Conservation (phyloP, 1,284 basidiomycete species). For the Ustilago cynodontis region DNA sequence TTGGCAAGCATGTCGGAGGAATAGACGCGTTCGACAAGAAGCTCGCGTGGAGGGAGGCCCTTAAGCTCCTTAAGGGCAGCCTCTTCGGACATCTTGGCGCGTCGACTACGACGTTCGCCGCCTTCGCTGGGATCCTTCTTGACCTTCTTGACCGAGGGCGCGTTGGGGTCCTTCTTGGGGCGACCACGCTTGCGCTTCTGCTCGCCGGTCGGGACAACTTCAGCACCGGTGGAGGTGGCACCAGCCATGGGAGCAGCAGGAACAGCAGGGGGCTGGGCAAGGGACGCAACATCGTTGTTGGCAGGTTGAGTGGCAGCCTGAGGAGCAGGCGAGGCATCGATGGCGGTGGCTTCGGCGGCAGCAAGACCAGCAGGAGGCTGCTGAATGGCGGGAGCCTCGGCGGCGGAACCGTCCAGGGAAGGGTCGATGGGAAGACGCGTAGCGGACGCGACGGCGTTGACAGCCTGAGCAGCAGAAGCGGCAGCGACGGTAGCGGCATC, state of each 20-base stretch:
- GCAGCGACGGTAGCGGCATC: constrained; percentile 52
- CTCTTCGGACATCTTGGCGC: constrained; percentile 43
- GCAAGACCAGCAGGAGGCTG: constrained; percentile 5
- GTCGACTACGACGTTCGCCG: constrained; percentile 35
- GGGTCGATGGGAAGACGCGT: constrained; percentile 50
- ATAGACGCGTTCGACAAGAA: constrained; percentile 54
- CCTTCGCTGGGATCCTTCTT: constrained; percentile 36
- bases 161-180: constrained; percentile 35
- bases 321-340: constrained; percentile 9
- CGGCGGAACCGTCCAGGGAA: constrained; percentile 17
- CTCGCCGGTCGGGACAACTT: constrained; percentile 17
- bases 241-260: constrained; percentile 12
- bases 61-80: constrained; percentile 33
- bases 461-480: constrained; percentile 46
- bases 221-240: constrained; percentile 13
- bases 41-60: constrained; percentile 30
- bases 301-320: constrained; percentile 8
- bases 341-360: constrained; percentile 15
- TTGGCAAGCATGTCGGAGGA: constrained; percentile 49
- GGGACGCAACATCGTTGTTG: constrained; percentile 5
- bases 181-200: constrained; percentile 45
- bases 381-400: constrained; percentile 8
- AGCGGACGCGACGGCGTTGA: constrained; percentile 42
- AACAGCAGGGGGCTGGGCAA: constrained; percentile 7
- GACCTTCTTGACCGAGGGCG: constrained; percentile 35